A percentile compares a stretch with the other conserved stretches of the same genome.
Evolutionary conservation across 2,329 filamentous ascomycete genomes (phyloP).

Genomic region (Falciphora oryzae): DNA sequence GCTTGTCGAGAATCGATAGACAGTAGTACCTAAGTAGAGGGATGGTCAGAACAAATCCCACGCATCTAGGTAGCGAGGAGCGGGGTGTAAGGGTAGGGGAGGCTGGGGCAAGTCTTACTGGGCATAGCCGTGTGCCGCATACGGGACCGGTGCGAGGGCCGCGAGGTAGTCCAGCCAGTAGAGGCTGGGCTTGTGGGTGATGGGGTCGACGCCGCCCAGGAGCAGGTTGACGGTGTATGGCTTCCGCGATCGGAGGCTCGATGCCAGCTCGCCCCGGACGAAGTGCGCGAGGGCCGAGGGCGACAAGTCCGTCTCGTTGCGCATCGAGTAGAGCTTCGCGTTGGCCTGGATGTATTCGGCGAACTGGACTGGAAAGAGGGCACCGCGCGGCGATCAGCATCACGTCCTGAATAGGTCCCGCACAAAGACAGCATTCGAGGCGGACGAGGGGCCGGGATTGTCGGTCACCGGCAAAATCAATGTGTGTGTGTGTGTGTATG

Average conservation of each 20-base stretch:
- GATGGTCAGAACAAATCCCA: neutral
- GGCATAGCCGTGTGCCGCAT: slow-evolving; percentile 96
- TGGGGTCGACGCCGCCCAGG: slow-evolving; percentile 87
- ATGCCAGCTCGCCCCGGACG: slow-evolving; percentile 87
- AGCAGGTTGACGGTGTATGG: slow-evolving; percentile 97
- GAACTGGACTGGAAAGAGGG: slow-evolving; percentile 75
- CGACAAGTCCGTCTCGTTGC: slow-evolving; percentile 88
- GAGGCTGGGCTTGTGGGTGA: slow-evolving; percentile 82
- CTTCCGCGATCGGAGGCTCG: slow-evolving; percentile 82
- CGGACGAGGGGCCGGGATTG: neutral
- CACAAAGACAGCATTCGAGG: too few relatives aligned
- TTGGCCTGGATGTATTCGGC: slow-evolving; percentile 99
- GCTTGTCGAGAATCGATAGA: slow-evolving; percentile 94
- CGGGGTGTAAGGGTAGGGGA: neutral
- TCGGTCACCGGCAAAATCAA: neutral
- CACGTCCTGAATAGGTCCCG: neutral
- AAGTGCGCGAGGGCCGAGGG: slow-evolving; percentile 87
- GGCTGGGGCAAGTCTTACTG: slow-evolving; percentile 55
- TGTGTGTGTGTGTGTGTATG: neutral
- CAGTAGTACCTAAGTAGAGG: slow-evolving; percentile 74
- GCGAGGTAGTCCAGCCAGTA: slow-evolving; percentile 99
- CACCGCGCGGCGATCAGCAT: slow-evolving; percentile 2
- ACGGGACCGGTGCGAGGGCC: slow-evolving; percentile 79
- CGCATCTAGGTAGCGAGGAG: neutral
- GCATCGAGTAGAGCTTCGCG: slow-evolving; percentile 96